Percentiles rank a stretch among this genome's conserved stretches.
Evolutionary conservation across 2,329 filamentous ascomycete genomes (phyloP).

Genomic region (Pseudocercospora eumusae): DNA sequence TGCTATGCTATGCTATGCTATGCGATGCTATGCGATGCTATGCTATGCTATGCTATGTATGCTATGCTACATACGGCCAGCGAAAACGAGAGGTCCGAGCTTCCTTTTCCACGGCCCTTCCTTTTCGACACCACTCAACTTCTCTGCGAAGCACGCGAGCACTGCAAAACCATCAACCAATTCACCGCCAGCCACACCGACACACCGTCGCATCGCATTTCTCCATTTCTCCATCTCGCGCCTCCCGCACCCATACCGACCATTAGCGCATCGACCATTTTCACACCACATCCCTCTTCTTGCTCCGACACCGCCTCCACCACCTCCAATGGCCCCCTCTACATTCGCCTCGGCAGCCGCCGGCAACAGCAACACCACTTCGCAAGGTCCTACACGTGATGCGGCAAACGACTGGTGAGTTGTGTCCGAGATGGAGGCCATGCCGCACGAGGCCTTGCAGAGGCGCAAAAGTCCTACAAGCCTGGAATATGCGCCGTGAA

Average conservation of each 20-base stretch:
- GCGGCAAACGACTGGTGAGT: constrained; percentile 51
- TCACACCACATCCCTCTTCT: neutral
- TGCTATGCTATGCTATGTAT: too few species aligned
- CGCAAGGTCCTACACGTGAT: constrained; percentile 46
- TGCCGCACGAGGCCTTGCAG: constrained; percentile 6
- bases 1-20: too few species aligned
- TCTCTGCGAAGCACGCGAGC: neutral
- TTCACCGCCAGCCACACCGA: neutral
- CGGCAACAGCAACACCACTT: constrained; percentile 46
- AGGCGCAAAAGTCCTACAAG: constrained; percentile 14
- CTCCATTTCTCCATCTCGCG: neutral
- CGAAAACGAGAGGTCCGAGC: neutral
- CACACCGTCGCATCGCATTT: constrained; percentile 1
- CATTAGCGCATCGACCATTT: neutral
- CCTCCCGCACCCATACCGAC: neutral
- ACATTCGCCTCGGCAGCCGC: constrained; percentile 56
- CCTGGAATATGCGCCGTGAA: constrained; percentile 6
- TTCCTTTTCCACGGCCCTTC: neutral
- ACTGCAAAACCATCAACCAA: neutral
- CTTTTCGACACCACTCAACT: neutral
- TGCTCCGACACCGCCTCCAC: constrained; percentile 1
- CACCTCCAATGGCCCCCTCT: constrained; percentile 46
- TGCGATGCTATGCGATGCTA: too few species aligned
- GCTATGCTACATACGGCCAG: too few species aligned
- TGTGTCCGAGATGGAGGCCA: neutral